Evolutionary conservation across 176 grass and related monocot species (phyloP).

Genomic region (Typha latifolia): DNA sequence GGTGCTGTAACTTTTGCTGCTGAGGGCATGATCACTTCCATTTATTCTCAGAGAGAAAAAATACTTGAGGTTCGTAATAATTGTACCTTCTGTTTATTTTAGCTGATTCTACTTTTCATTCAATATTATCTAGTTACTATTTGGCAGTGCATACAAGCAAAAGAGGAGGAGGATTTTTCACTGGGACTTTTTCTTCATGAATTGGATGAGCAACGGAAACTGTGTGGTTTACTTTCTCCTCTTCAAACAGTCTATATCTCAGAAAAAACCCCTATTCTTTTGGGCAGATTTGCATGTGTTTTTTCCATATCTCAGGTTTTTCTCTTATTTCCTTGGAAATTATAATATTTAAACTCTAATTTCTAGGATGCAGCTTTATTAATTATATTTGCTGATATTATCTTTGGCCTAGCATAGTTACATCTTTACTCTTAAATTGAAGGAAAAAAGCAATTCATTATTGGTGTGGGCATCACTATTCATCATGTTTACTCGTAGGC

Average conservation of each 20-base stretch:
- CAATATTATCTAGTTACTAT: constrained; percentile 5
- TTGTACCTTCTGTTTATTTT: constrained; percentile 1
- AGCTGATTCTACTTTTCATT: background rate
- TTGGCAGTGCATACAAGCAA: background rate
- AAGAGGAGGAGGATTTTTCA: constrained; percentile 21
- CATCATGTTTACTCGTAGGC: too few species aligned
- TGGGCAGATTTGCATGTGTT: constrained; percentile 46
- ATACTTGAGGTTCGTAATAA: constrained; percentile 32
- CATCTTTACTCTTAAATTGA: too few species aligned
- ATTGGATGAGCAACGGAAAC: constrained; percentile 39
- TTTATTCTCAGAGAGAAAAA: constrained; percentile 28
- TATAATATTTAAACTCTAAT: background rate
- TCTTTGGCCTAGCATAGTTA: too few species aligned
- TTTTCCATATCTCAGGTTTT: constrained; percentile 76
- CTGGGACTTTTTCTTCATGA: constrained; percentile 18
- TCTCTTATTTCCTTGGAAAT: background rate
- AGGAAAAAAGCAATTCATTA: too few species aligned
- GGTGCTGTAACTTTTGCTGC: constrained; percentile 37
- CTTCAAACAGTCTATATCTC: constrained; percentile 54
- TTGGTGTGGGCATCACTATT: too few species aligned
- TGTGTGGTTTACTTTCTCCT: constrained; percentile 48
- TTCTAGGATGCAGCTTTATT: background rate
- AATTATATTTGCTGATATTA: too few species aligned
- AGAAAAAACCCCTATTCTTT: constrained; percentile 35
- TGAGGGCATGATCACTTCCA: constrained; percentile 34